Percentiles rank a stretch among this genome's conserved stretches.
Evolutionary conservation across 345 rosid genomes (phyloP).

Genomic region (Populus euphratica): DNA sequence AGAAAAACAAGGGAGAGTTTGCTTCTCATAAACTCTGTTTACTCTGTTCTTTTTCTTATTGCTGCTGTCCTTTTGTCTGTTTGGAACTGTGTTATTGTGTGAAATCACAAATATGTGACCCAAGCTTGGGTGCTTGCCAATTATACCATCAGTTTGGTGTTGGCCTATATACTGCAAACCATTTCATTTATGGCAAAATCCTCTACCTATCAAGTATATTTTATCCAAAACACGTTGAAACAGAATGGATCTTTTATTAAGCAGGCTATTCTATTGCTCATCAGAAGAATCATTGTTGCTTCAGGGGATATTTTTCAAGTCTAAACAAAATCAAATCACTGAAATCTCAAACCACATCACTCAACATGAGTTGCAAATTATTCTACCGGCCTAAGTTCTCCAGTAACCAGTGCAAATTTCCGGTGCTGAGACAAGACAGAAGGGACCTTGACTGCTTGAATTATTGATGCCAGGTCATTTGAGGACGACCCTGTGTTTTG

Average conservation of each 20-base stretch:
- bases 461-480: constrained; percentile 33
- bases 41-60: too few relatives aligned
- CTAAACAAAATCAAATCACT: background rate
- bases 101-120: too few relatives aligned
- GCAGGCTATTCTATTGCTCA: background rate
- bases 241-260: background rate
- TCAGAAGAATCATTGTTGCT: background rate
- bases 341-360: background rate
- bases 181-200: background rate
- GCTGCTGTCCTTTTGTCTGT: too few relatives aligned
- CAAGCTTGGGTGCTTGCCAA: too few relatives aligned
- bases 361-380: constrained; percentile 7
- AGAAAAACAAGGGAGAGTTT: too few relatives aligned
- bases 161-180: background rate
- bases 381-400: constrained; percentile 59
- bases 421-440: constrained; percentile 76
- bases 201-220: background rate
- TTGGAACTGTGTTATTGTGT: too few relatives aligned
- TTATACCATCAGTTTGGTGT: too few relatives aligned
- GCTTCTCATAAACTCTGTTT: too few relatives aligned
- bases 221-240: background rate
- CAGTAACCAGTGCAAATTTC: constrained; percentile 65
- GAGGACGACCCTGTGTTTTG: constrained; percentile 23
- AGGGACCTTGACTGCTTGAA: constrained; percentile 44
- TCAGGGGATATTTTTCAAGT: background rate